Conservation (phyloP, 176 grass and related monocot species). For the Puya raimondii region DNA sequence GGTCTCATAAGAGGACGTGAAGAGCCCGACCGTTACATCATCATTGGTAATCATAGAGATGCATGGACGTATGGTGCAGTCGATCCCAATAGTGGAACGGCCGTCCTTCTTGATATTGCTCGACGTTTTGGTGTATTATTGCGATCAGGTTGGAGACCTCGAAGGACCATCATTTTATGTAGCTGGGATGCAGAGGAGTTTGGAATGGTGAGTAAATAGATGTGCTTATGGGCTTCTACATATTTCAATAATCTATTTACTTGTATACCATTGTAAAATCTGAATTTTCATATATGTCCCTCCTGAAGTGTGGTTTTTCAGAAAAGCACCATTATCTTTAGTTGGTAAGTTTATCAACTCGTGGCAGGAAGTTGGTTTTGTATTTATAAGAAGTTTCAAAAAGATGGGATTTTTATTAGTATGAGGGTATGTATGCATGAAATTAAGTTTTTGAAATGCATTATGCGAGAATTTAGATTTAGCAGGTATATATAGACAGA, state of each 20-base stretch:
- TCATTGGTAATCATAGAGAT: slow-evolving; percentile 97
- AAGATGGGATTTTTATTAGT: no score
- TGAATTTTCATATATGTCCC: no score
- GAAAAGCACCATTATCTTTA: no score
- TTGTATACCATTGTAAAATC: not conserved
- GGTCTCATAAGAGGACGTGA: slow-evolving; percentile 51
- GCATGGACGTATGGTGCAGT: slow-evolving; percentile 98
- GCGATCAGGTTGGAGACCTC: slow-evolving; percentile 71
- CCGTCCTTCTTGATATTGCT: slow-evolving; percentile 75
- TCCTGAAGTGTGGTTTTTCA: no score
- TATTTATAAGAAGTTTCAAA: no score
- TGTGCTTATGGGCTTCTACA: not conserved
- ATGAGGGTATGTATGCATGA: no score
- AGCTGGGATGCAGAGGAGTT: slow-evolving; percentile 98
- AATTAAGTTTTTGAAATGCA: no score
- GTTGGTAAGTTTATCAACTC: no score
- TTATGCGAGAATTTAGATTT: no score
- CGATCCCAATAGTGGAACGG: slow-evolving; percentile 88
- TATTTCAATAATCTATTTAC: not conserved
- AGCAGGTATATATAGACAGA: no score
- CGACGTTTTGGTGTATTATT: slow-evolving; percentile 67
- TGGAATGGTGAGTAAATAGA: slow-evolving; percentile 68
- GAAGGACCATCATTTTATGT: slow-evolving; percentile 79
- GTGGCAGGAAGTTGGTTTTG: no score
- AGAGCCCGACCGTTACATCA: slow-evolving; percentile 83